Percentiles rank a stretch among this genome's conserved stretches.
Evolutionary conservation across 495 filamentous ascomycete species (phyloP).

Genomic region (Penicillium lividum): DNA sequence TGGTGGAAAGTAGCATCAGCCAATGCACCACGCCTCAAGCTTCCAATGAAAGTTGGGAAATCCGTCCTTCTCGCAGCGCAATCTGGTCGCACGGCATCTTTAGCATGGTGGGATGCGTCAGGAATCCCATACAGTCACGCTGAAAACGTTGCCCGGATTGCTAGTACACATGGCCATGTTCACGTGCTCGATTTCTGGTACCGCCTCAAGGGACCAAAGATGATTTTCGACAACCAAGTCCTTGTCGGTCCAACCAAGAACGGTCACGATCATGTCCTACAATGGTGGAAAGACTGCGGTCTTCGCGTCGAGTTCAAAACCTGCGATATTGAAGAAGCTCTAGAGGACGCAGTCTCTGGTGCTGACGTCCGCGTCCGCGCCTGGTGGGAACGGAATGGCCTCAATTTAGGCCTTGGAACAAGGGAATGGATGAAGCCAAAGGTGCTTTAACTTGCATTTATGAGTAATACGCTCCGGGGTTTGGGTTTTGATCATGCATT

Average conservation of each 20-base stretch:
- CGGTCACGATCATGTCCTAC: slow-evolving; percentile 76
- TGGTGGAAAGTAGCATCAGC: slow-evolving; percentile 78
- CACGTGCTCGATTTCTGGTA: slow-evolving; percentile 82
- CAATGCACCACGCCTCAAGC: slow-evolving; percentile 25
- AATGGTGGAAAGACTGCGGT: slow-evolving; percentile 86
- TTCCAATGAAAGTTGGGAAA: slow-evolving; percentile 75
- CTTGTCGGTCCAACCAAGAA: slow-evolving; percentile 86
- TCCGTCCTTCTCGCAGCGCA: slow-evolving; percentile 79
- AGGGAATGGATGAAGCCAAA: slow-evolving; percentile 94
- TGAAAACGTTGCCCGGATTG: slow-evolving; percentile 78
- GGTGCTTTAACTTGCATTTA: slow-evolving; percentile 42
- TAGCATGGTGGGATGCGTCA: slow-evolving; percentile 82
- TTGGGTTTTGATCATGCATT: slow-evolving; percentile 7
- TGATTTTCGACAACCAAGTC: slow-evolving; percentile 87
- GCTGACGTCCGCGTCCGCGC: slow-evolving; percentile 66
- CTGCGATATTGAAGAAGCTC: slow-evolving; percentile 90
- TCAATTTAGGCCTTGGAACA: slow-evolving; percentile 82
- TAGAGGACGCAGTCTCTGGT: slow-evolving; percentile 73
- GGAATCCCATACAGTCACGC: slow-evolving; percentile 72
- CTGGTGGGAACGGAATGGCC: slow-evolving; percentile 91
- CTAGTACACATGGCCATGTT: slow-evolving; percentile 82
- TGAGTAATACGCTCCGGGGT: slow-evolving; percentile 4
- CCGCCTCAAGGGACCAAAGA: slow-evolving; percentile 73
- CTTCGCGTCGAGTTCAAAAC: slow-evolving; percentile 88
- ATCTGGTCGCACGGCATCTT: slow-evolving; percentile 65